A percentile compares a stretch with the other conserved stretches of the same genome.
Evolutionary conservation across 139 green algal genomes (phyloP).

Genomic region (Micractinium sp.): DNA sequence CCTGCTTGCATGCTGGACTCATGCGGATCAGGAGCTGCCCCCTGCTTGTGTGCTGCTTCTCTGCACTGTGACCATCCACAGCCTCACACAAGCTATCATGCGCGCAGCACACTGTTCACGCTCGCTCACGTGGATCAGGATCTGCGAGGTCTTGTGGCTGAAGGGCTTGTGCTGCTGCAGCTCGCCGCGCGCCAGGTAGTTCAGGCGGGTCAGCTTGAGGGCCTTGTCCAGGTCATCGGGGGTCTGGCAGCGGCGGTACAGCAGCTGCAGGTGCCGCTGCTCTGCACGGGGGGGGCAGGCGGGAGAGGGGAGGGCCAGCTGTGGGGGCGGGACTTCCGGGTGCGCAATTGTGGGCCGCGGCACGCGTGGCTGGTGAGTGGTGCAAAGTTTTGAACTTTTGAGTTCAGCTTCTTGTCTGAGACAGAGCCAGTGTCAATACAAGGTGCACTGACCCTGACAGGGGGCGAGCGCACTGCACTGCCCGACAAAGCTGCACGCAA

Average conservation of each 20-base stretch:
- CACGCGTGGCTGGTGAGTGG: too few species aligned
- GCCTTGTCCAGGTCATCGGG: conserved; percentile 52
- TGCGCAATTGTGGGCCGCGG: neutral
- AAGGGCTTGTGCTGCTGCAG: conserved; percentile 56
- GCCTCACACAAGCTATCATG: too few species aligned
- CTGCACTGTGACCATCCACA: too few species aligned
- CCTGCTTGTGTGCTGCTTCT: too few species aligned
- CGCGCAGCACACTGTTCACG: neutral
- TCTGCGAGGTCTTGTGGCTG: conserved; percentile 38
- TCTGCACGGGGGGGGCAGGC: conserved; percentile 17
- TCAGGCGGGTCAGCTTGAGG: conserved; percentile 49
- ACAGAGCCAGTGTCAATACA: too few species aligned
- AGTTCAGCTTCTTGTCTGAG: too few species aligned
- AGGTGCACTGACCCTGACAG: neutral
- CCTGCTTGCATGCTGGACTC: too few species aligned
- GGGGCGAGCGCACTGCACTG: too few species aligned
- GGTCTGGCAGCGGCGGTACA: conserved; percentile 50
- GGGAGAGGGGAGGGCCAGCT: neutral
- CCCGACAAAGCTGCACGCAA: neutral
- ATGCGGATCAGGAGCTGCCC: too few species aligned
- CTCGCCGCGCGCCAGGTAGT: conserved; percentile 52
- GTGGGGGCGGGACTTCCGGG: neutral
- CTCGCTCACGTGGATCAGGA: conserved; percentile 40
- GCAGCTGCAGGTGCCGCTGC: conserved; percentile 53
- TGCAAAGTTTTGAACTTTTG: too few species aligned